These are phyloP conservation scores for Mediolabrus comicus DNA, from an alignment of 108 stramenopile genomes.

Conservation along the genomic window DNA sequence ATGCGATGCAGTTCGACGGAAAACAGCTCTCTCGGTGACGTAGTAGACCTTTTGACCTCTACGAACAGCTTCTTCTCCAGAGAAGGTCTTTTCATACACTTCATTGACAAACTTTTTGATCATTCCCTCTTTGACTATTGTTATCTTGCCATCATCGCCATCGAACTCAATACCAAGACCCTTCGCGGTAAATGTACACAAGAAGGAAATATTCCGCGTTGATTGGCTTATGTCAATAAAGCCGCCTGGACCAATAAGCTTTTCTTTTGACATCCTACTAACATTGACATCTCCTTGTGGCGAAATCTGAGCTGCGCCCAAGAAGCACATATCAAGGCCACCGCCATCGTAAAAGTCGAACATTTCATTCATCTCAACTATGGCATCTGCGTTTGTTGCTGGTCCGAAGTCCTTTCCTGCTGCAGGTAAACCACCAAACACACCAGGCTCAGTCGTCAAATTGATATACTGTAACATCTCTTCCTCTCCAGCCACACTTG, in stretches of 20 bases:
- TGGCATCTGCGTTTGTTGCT: slow-evolving; percentile 60
- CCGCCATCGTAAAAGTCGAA: slow-evolving; percentile 83
- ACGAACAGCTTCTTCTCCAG: slow-evolving; percentile 66
- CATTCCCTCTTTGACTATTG: slow-evolving; percentile 60
- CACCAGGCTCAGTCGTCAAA: slow-evolving; percentile 78
- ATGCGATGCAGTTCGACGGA: slow-evolving; percentile 54
- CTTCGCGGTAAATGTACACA: slow-evolving; percentile 69
- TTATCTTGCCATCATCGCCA: slow-evolving; percentile 51
- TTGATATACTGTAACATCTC: slow-evolving; percentile 63
- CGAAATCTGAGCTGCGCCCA: slow-evolving; percentile 72
- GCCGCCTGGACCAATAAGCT: slow-evolving; percentile 79
- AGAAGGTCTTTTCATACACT: slow-evolving; percentile 72
- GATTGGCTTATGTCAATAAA: slow-evolving; percentile 82
- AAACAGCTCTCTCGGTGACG: slow-evolving; percentile 82
- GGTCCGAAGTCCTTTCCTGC: slow-evolving; percentile 79
- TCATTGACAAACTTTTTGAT: slow-evolving; percentile 71
- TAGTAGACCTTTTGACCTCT: slow-evolving; percentile 75
- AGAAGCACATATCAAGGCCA: slow-evolving; percentile 62
- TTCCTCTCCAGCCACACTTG: slow-evolving; percentile 77
- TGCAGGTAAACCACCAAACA: slow-evolving; percentile 70
- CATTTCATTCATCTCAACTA: slow-evolving; percentile 79
- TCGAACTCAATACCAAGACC: slow-evolving; percentile 55
- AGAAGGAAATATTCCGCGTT: slow-evolving; percentile 59
- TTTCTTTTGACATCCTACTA: slow-evolving; percentile 57
- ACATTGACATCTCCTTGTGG: slow-evolving; percentile 79